A percentile compares a stretch with the other conserved stretches of the same genome.
Evolutionary conservation across 176 grass and related monocot species (phyloP).

Genomic region (Carex scoparia): DNA sequence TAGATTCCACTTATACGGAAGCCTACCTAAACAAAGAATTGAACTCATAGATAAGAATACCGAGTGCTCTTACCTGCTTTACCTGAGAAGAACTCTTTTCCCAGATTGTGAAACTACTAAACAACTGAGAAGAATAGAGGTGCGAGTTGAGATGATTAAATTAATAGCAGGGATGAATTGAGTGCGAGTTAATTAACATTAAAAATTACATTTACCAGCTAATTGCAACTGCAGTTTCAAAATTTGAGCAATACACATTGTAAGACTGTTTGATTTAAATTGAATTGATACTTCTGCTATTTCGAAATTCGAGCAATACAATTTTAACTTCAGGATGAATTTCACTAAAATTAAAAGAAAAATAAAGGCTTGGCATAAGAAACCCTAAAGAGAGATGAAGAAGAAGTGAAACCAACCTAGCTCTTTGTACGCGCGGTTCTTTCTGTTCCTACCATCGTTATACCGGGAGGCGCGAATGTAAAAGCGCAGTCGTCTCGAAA

Average conservation of each 20-base stretch:
- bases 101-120: no score
- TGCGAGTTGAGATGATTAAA: background rate
- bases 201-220: background rate
- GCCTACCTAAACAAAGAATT: no score
- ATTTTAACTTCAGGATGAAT: background rate
- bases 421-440: conserved; percentile 13
- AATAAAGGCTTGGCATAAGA: background rate
- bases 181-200: background rate
- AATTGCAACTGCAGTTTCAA: background rate
- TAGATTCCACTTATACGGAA: no score
- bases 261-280: background rate
- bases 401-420: conserved; percentile 19
- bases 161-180: background rate
- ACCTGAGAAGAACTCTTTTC: no score
- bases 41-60: no score
- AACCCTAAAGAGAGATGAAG: background rate
- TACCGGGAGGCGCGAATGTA: conserved; percentile 11
- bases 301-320: no score
- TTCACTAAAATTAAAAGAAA: background rate
- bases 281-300: no score
- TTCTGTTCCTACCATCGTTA: conserved; percentile 2
- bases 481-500: conserved; percentile 12
- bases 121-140: no score
- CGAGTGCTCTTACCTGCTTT: no score
- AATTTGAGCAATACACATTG: background rate